Evolutionary conservation across 805 yeast genomes (phyloP).

Genomic region (Cyberlindnera maritima): DNA sequence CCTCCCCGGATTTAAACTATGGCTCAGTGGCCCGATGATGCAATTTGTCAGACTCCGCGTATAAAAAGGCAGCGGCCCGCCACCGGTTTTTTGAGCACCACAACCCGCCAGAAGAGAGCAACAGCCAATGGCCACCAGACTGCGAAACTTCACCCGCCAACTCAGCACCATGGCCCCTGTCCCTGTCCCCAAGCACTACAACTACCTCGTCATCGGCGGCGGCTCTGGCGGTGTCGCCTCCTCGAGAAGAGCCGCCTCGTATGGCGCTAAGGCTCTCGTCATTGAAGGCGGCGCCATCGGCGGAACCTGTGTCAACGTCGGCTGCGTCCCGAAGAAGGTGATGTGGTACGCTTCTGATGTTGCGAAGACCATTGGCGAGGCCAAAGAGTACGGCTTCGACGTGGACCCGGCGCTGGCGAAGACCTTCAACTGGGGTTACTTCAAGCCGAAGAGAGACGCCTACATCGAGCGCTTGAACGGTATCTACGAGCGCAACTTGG

Average conservation of each 20-base stretch:
- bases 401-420: constrained; percentile 51
- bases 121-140: constrained; percentile 6
- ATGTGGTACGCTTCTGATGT: constrained; percentile 98
- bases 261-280: constrained; percentile 85
- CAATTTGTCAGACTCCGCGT: no score
- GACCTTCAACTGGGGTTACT: constrained; percentile 76
- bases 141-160: constrained; percentile 15
- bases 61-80: no score
- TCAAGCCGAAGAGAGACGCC: constrained; percentile 90
- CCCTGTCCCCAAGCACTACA: constrained; percentile 58
- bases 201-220: constrained; percentile 95
- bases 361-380: constrained; percentile 72
- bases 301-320: constrained; percentile 98
- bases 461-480: constrained; percentile 86
- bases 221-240: constrained; percentile 99
- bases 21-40: no score
- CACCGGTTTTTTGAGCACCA: neutral
- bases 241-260: constrained; percentile 91
- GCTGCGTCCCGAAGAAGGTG: constrained; percentile 98
- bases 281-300: constrained; percentile 85
- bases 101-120: neutral
- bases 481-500: constrained; percentile 83
- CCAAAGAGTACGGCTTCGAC: constrained; percentile 79
- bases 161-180: constrained; percentile 52
- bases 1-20: no score